Conservation (phyloP, 768 basidiomycete species). For the Phlebiopsis gigantea region DNA sequence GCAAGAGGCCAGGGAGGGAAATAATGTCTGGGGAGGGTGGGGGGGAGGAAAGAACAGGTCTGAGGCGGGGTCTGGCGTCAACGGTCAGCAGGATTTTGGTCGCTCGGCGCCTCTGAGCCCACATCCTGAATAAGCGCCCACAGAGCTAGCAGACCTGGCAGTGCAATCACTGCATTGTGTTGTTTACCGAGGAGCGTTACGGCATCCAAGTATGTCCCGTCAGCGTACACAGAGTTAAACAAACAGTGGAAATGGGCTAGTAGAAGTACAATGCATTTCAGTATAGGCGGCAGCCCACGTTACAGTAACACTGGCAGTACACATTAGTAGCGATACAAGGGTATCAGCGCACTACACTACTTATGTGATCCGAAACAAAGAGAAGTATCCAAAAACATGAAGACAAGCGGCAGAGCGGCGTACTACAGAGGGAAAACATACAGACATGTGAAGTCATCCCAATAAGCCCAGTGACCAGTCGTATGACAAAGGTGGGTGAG, state of each 20-base stretch:
- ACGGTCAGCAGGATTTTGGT: not conserved
- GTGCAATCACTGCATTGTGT: not conserved
- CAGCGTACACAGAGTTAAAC: not conserved
- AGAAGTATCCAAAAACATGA: too few species aligned
- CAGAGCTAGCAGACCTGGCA: too few species aligned
- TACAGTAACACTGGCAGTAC: not conserved
- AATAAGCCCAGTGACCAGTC: too few species aligned
- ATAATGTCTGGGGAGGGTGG: not conserved
- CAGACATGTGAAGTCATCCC: too few species aligned
- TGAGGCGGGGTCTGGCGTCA: constrained; percentile 2
- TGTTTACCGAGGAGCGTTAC: not conserved
- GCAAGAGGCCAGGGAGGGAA: not conserved
- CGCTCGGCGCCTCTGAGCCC: not conserved
- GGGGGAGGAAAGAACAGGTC: not conserved
- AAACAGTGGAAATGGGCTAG: not conserved
- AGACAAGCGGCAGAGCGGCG: too few species aligned
- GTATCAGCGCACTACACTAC: not conserved
- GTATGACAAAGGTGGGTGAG: too few species aligned
- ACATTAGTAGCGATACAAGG: constrained; percentile 4
- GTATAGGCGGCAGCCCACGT: not conserved
- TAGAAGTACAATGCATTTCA: constrained; percentile 3
- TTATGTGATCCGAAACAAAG: not conserved
- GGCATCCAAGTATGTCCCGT: not conserved
- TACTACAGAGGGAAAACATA: too few species aligned
- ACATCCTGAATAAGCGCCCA: too few species aligned